These are phyloP conservation scores for Geotrichum citri-aurantii DNA, from an alignment of 1,139 yeast species.

Conservation along the genomic window DNA sequence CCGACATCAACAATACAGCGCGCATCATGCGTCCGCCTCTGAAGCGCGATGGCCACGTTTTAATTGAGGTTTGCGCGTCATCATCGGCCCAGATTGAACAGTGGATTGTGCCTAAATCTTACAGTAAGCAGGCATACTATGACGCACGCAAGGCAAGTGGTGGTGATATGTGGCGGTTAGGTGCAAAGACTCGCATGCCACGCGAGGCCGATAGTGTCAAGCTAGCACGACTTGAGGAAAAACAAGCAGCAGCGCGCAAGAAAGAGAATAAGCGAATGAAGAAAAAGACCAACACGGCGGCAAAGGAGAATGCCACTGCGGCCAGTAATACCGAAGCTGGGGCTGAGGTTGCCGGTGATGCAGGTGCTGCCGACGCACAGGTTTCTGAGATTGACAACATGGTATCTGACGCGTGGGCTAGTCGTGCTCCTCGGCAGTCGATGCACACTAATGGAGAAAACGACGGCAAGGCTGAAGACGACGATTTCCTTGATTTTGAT, in stretches of 20 bases:
- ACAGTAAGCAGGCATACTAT: slow-evolving; percentile 69
- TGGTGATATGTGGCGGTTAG: slow-evolving; percentile 91
- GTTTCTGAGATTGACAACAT: neutral
- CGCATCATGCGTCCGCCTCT: slow-evolving; percentile 67
- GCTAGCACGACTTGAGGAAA: slow-evolving; percentile 16
- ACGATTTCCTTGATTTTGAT: slow-evolving; percentile 7
- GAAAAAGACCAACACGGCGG: neutral
- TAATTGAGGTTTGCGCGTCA: slow-evolving; percentile 65
- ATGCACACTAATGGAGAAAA: neutral
- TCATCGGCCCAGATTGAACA: slow-evolving; percentile 73
- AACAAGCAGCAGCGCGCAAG: slow-evolving; percentile 2
- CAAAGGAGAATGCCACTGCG: neutral
- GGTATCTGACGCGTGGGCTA: neutral
- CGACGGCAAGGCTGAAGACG: slow-evolving; percentile 2
- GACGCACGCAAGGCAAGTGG: slow-evolving; percentile 80
- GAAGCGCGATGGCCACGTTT: slow-evolving; percentile 78
- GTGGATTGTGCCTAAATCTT: slow-evolving; percentile 82
- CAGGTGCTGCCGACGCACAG: slow-evolving; percentile 13
- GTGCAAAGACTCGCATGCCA: slow-evolving; percentile 52
- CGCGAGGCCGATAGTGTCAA: slow-evolving; percentile 6
- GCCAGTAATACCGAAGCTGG: neutral
- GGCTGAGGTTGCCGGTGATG: neutral
- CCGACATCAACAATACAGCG: slow-evolving; percentile 30
- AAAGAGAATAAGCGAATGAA: neutral
- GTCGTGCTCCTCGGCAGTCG: neutral